Base-by-base conservation (phyloP, 176 grass and related monocot species). In the Oryza glaberrima region DNA sequence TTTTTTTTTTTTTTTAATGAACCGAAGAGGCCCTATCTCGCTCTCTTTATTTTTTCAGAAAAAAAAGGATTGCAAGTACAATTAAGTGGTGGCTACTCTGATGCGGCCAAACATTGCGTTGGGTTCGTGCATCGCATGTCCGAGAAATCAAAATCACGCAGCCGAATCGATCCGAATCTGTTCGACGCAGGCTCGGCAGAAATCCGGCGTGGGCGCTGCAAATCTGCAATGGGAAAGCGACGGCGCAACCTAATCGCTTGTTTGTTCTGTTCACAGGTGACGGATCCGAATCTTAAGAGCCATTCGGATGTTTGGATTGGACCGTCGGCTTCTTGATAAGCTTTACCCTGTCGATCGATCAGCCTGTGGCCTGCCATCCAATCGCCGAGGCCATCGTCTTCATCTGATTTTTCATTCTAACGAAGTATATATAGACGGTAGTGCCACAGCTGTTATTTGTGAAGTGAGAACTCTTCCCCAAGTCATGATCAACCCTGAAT, bases 281-380 rank as follows among this genome's bases (percentile, higher is more conserved):
- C 43, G 68, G 45, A 84, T 79, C 69, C 14, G 22, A 70, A 14
- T 12, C 84, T 19, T 6, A 84, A 75, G 76, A 28, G 76, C 87
- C 82, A 63, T 13, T 74, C 78, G 54, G 54, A 38, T 16, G 0
- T 9, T 32, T 80, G 77, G 58, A 63, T 23, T 52, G 12, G 26
- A 30, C 54, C 73, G 8, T 54, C 30, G 30, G 32, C 2, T n/a
- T 20, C 52, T 9, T 15, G 16, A 32, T 65, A 35, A 73, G 23
- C 13, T 69, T 69, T 35, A 7, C 4, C 69, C 10, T 45, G 40
- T 72, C 19, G 34, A 6, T 72, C 19, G 17, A 6, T 5, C 3
- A 19, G 1, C 2, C 17, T 58, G 11, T 45, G n/a, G 25, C 16
- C 64, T 51, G 65, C 22, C 70, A 46, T 73, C 5, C 38, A 23